phyloP scores from a whole-genome alignment of 2,329 filamentous ascomycete genomes.

The Stachybotrys chartarum region DNA sequence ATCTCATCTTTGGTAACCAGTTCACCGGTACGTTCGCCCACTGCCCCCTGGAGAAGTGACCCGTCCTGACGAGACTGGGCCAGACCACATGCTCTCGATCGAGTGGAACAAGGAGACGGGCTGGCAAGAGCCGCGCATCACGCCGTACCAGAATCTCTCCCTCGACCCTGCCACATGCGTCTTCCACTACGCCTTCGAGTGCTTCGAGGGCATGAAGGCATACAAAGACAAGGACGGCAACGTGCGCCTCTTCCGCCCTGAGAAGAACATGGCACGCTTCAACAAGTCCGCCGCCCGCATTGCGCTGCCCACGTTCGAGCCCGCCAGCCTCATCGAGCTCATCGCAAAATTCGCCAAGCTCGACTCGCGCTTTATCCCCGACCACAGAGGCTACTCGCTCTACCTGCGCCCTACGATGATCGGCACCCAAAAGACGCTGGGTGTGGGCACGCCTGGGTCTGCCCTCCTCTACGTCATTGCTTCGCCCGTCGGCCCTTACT shows the following conservation, averaged over 20 bases:
- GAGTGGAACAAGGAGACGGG: constrained; percentile 85
- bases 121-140: constrained; percentile 78
- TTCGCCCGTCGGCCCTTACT: constrained; percentile 94
- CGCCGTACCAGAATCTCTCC: constrained; percentile 92
- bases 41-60: not conserved
- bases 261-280: constrained; percentile 92
- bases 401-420: constrained; percentile 97
- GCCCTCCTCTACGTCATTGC: constrained; percentile 93
- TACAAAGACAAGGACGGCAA: constrained; percentile 80
- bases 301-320: constrained; percentile 80
- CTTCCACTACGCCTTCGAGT: constrained; percentile 97
- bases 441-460: constrained; percentile 84
- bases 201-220: constrained; percentile 99
- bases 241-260: constrained; percentile 84
- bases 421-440: constrained; percentile 89
- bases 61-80: constrained; percentile 5
- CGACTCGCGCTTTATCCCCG: constrained; percentile 85
- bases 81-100: constrained; percentile 94
- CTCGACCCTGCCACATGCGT: constrained; percentile 95
- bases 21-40: constrained; percentile 65
- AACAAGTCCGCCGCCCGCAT: constrained; percentile 90
- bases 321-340: constrained; percentile 67
- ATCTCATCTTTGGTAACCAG: constrained; percentile 81
- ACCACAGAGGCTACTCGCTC: constrained; percentile 80
- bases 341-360: constrained; percentile 73